Conservation (phyloP, 441 rosid genomes). For the Breynia disticha region DNA sequence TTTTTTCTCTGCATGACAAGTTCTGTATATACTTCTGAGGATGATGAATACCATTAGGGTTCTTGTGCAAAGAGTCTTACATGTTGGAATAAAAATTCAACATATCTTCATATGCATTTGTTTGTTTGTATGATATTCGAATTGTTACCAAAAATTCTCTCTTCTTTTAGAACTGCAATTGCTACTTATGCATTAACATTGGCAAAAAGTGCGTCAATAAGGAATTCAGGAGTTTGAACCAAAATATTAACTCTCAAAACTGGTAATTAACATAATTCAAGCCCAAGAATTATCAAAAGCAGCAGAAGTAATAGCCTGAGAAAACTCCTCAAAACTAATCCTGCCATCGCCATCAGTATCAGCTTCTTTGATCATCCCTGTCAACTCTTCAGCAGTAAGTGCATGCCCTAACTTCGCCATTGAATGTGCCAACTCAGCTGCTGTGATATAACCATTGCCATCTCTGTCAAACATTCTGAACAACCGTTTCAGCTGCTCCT, state of each 20-base stretch:
- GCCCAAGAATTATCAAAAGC: constrained; percentile 74
- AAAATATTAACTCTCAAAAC: background rate
- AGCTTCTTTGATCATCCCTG: constrained; percentile 86
- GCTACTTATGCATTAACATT: too few relatives aligned
- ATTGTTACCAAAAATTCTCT: too few relatives aligned
- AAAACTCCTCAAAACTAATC: constrained; percentile 70
- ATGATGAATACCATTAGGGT: too few relatives aligned
- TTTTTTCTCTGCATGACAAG: background rate
- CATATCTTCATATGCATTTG: too few relatives aligned
- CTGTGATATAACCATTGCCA: constrained; percentile 72
- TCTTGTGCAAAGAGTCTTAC: too few relatives aligned
- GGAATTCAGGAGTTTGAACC: too few relatives aligned
- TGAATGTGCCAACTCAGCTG: constrained; percentile 77
- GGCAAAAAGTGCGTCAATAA: too few relatives aligned
- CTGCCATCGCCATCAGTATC: constrained; percentile 84
- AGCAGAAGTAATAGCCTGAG: constrained; percentile 72
- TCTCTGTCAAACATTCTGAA: constrained; percentile 76
- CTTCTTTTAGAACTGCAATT: too few relatives aligned
- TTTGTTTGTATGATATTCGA: too few relatives aligned
- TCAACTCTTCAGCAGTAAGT: constrained; percentile 65
- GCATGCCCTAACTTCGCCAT: constrained; percentile 88
- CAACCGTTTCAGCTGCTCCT: constrained; percentile 60
- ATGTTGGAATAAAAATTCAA: too few relatives aligned
- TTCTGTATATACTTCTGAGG: background rate
- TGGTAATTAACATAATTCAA: constrained; percentile 12